Conservation (phyloP, 345 rosid species). For the Clausena lansium region DNA sequence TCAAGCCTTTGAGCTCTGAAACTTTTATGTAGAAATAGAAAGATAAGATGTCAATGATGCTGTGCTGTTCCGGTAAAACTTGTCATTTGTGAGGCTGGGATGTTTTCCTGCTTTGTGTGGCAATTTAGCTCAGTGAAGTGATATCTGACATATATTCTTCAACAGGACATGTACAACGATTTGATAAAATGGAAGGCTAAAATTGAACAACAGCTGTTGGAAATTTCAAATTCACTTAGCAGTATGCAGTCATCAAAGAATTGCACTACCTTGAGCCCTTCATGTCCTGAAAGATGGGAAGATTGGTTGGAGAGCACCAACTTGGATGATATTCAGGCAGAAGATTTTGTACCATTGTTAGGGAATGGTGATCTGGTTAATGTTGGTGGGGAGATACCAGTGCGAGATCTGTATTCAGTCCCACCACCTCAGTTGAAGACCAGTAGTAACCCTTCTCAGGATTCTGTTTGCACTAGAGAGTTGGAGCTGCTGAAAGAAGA, state of each 20-base stretch:
- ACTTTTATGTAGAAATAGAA: background rate
- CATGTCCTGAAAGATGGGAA: constrained; percentile 73
- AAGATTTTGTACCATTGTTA: constrained; percentile 57
- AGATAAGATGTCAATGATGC: constrained; percentile 1
- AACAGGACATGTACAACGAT: constrained; percentile 61
- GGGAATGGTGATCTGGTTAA: constrained; percentile 43
- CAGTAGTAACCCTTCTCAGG: constrained; percentile 39
- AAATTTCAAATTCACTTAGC: constrained; percentile 53
- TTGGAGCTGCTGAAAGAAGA: constrained; percentile 50
- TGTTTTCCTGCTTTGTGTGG: background rate
- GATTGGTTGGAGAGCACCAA: constrained; percentile 67
- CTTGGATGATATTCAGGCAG: constrained; percentile 60
- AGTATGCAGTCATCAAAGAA: constrained; percentile 54
- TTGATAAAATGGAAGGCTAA: constrained; percentile 60
- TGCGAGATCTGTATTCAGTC: constrained; percentile 37
- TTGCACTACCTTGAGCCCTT: constrained; percentile 45
- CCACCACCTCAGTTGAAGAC: constrained; percentile 41
- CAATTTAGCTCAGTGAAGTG: background rate
- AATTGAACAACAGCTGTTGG: constrained; percentile 63
- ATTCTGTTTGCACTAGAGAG: constrained; percentile 41
- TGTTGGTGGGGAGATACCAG: constrained; percentile 31
- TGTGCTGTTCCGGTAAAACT: background rate
- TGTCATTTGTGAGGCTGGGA: background rate
- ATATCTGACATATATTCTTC: constrained; percentile 4
- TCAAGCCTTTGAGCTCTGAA: background rate